These are phyloP conservation scores for Diatrype stigma DNA, from an alignment of 2,329 filamentous ascomycete species.

Conservation along the genomic window DNA sequence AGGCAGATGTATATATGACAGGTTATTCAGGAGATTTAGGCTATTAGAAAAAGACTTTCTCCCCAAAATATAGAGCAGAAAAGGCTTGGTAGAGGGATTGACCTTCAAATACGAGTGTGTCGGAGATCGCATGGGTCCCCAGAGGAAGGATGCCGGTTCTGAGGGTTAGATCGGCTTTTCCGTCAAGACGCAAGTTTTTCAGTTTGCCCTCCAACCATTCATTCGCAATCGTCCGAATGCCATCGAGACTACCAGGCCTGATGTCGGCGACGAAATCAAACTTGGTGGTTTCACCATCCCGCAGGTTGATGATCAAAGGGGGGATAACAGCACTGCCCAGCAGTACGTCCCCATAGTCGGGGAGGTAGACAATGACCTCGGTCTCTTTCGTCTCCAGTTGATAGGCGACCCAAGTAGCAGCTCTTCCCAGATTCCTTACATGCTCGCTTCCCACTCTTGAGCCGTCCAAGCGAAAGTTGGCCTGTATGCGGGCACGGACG, in stretches of 20 bases:
- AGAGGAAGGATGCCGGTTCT: slow-evolving; percentile 77
- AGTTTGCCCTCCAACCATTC: slow-evolving; percentile 83
- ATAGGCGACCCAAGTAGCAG: slow-evolving; percentile 75
- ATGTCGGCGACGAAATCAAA: slow-evolving; percentile 78
- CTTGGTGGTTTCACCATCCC: slow-evolving; percentile 71
- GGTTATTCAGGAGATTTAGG: slow-evolving; percentile 9
- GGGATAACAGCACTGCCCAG: slow-evolving; percentile 76
- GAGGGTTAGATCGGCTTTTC: slow-evolving; percentile 67
- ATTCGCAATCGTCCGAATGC: slow-evolving; percentile 75
- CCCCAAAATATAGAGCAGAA: slow-evolving; percentile 57
- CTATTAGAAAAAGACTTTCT: slow-evolving; percentile 45
- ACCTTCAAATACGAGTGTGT: slow-evolving; percentile 81
- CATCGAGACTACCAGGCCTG: slow-evolving; percentile 69
- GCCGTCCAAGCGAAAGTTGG: slow-evolving; percentile 76
- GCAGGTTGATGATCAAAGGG: slow-evolving; percentile 68
- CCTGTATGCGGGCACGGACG: slow-evolving; percentile 74
- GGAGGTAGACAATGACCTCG: slow-evolving; percentile 71
- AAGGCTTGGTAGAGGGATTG: slow-evolving; percentile 64
- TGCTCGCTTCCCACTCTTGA: slow-evolving; percentile 66
- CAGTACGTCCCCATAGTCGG: slow-evolving; percentile 74
- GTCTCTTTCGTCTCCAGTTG: slow-evolving; percentile 72
- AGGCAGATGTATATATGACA: slow-evolving; percentile 8
- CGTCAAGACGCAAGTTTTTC: slow-evolving; percentile 65
- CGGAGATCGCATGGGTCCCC: slow-evolving; percentile 69
- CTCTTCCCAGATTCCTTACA: slow-evolving; percentile 69